Percentiles rank a stretch among this genome's conserved stretches.
Conservation (phyloP, 2,329 filamentous ascomycete genomes). For the Cladobotryum mycophilum region DNA sequence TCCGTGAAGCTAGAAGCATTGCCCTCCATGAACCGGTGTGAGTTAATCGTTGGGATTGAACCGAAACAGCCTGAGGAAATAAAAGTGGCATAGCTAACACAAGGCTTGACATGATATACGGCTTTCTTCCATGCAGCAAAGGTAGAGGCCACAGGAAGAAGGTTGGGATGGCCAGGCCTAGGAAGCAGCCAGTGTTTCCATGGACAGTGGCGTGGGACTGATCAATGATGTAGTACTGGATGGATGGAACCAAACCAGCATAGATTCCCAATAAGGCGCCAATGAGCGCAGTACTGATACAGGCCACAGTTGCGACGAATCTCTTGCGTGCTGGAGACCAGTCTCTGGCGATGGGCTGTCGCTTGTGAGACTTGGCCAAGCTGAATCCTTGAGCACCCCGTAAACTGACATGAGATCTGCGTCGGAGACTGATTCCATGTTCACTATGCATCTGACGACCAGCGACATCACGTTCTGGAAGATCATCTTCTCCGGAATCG, state of each 20-base stretch:
- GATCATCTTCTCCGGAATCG: conserved; percentile 17
- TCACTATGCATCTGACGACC: conserved; percentile 21
- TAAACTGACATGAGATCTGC: conserved; percentile 49
- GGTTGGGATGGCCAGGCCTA: conserved; percentile 63
- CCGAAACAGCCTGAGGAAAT: conserved; percentile 67
- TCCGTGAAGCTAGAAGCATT: conserved; percentile 57
- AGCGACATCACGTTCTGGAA: conserved; percentile 20
- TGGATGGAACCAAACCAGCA: conserved; percentile 69
- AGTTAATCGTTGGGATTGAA: conserved; percentile 51
- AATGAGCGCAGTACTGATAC: conserved; percentile 65
- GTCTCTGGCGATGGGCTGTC: conserved; percentile 64
- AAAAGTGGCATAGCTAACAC: conserved; percentile 65
- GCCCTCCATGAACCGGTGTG: conserved; percentile 50
- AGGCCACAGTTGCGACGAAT: conserved; percentile 62
- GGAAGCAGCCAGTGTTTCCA: conserved; percentile 67
- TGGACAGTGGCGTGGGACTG: conserved; percentile 60
- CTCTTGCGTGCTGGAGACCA: conserved; percentile 64
- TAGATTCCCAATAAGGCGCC: conserved; percentile 70
- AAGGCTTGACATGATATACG: conserved; percentile 65
- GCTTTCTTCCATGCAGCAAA: conserved; percentile 68
- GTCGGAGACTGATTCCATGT: conserved; percentile 39
- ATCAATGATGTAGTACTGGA: conserved; percentile 71
- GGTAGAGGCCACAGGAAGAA: conserved; percentile 69
- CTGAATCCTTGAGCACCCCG: conserved; percentile 44
- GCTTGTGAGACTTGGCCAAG: conserved; percentile 47